phyloP scores from a whole-genome alignment of 2,329 filamentous ascomycete species.

The Neophaeococcomyces aloes region DNA sequence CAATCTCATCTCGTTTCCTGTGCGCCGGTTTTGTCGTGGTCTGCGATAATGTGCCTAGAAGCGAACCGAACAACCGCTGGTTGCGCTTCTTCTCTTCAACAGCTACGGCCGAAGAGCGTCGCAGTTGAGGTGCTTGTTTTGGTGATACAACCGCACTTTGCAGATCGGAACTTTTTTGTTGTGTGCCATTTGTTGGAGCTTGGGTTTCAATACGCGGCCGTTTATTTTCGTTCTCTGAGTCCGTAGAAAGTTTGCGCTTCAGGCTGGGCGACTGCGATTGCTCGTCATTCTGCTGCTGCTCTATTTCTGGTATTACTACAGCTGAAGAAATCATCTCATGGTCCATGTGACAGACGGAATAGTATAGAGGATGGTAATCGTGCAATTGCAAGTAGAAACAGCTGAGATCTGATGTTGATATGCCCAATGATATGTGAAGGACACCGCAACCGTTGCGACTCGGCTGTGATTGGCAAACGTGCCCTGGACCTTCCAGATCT shows the following conservation, averaged over 20 bases:
- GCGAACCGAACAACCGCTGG: constrained; percentile 72
- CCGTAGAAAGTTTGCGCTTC: constrained; percentile 47
- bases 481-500: background rate
- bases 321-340: constrained; percentile 29
- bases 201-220: constrained; percentile 36
- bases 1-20: constrained; percentile 66
- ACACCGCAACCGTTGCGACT: constrained; percentile 1
- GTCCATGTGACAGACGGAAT: too few relatives aligned
- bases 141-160: too few relatives aligned
- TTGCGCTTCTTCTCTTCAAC: constrained; percentile 76
- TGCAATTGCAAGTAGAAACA: too few relatives aligned
- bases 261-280: constrained; percentile 26
- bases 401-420: too few relatives aligned
- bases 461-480: background rate
- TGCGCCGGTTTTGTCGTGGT: constrained; percentile 46
- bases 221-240: constrained; percentile 42
- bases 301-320: constrained; percentile 25
- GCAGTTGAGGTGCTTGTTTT: background rate
- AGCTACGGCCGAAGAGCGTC: constrained; percentile 13
- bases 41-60: constrained; percentile 69
- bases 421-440: background rate
- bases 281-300: constrained; percentile 17
- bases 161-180: background rate
- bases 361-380: too few relatives aligned
- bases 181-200: background rate